Evolutionary conservation across 2,329 filamentous ascomycete genomes (phyloP).

Genomic region (Colletotrichum kahawae): DNA sequence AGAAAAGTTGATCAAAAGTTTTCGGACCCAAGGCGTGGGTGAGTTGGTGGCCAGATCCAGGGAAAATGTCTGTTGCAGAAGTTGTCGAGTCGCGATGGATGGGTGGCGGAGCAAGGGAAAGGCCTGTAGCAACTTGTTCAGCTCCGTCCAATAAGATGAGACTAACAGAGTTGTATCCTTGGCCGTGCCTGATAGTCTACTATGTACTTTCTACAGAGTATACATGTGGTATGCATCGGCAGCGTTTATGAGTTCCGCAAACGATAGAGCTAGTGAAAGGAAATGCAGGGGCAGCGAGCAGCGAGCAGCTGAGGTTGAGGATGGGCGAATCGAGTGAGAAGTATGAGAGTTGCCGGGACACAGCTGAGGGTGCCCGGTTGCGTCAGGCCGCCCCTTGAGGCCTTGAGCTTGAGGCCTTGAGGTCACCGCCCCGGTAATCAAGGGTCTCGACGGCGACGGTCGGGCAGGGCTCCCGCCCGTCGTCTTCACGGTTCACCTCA

Average conservation of each 20-base stretch:
- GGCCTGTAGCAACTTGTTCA: neutral
- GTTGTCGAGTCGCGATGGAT: constrained; percentile 1
- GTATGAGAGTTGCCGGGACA: neutral
- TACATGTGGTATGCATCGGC: neutral
- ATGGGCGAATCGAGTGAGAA: neutral
- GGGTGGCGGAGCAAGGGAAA: neutral
- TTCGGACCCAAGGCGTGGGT: neutral
- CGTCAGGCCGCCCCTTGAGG: neutral
- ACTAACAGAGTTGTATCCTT: neutral
- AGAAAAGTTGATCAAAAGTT: neutral
- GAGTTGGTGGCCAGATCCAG: neutral
- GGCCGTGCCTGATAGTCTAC: neutral
- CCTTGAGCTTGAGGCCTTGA: neutral
- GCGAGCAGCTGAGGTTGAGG: neutral
- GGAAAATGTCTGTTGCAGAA: constrained; percentile 5
- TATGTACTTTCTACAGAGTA: neutral
- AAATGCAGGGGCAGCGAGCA: neutral
- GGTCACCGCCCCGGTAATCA: neutral
- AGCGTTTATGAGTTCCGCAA: neutral
- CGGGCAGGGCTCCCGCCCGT: neutral
- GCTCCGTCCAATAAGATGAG: neutral
- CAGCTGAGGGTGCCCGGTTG: neutral
- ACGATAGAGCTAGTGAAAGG: neutral
- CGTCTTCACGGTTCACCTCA: neutral
- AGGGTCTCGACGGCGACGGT: neutral